Evolutionary conservation across 129 eudicot species (phyloP).

Genomic region (Sambucus nigra): DNA sequence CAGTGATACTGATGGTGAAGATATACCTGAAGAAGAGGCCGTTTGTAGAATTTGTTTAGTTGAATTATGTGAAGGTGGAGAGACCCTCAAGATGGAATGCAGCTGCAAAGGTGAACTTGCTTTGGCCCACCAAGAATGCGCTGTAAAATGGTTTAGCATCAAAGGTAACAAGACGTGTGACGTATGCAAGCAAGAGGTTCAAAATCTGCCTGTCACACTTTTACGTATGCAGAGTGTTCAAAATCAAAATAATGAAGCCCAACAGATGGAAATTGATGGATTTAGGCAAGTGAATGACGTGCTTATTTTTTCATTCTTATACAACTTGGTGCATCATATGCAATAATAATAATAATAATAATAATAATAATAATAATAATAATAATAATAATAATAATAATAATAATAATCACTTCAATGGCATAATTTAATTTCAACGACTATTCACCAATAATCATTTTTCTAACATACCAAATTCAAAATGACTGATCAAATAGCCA

Average conservation of each 20-base stretch:
- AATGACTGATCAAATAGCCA: no score
- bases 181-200: constrained; percentile 80
- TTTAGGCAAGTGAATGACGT: constrained; percentile 42
- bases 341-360: no score
- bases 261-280: constrained; percentile 43
- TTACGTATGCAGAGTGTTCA: constrained; percentile 53
- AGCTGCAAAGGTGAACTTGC: constrained; percentile 94
- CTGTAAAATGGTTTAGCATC: constrained; percentile 87
- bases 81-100: constrained; percentile 89
- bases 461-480: no score
- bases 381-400: no score
- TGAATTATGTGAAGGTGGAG: constrained; percentile 91
- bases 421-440: no score
- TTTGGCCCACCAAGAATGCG: constrained; percentile 88
- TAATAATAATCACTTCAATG: no score
- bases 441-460: no score
- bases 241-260: constrained; percentile 26
- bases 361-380: no score
- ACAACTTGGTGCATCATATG: no score
- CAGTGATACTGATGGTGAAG: constrained; percentile 51
- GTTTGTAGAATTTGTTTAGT: constrained; percentile 87
- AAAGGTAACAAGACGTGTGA: constrained; percentile 94
- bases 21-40: constrained; percentile 91
- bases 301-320: neutral
- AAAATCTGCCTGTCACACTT: constrained; percentile 78